These are phyloP conservation scores for Suillus subluteus DNA, from an alignment of 768 basidiomycete genomes.

Conservation along the genomic window DNA sequence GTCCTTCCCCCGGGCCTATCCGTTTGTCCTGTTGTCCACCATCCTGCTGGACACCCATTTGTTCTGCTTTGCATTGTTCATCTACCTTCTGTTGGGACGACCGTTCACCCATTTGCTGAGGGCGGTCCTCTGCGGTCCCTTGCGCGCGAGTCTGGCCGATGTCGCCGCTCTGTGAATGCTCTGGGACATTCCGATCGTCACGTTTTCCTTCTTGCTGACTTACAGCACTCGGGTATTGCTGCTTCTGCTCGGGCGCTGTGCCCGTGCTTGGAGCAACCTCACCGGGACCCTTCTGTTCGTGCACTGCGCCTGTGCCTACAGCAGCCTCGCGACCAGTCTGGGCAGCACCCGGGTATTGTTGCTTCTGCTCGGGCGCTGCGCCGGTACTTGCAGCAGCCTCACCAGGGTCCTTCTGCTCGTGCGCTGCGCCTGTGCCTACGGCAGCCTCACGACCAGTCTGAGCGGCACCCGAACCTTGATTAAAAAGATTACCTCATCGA, in stretches of 20 bases:
- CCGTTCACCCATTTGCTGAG: neutral
- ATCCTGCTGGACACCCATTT: neutral
- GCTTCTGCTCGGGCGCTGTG: neutral
- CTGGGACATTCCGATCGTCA: neutral
- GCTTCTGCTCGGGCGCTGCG: neutral
- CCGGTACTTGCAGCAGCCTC: neutral
- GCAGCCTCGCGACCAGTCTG: neutral
- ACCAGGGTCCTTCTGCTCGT: neutral
- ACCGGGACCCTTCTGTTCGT: neutral
- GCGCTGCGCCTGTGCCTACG: neutral
- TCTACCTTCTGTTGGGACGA: neutral
- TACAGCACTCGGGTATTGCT: neutral
- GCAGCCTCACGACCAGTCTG: neutral
- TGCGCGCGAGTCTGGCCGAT: neutral
- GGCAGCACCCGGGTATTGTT: no score
- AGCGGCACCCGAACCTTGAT: neutral
- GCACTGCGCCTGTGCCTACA: no score
- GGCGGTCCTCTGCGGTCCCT: neutral
- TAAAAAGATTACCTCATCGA: neutral
- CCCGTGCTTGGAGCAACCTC: neutral
- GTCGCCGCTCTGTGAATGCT: neutral
- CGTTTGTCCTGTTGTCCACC: neutral
- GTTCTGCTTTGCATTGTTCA: neutral
- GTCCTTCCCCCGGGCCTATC: neutral
- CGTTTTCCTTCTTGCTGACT: slow-evolving; percentile 2